Percentiles rank a stretch among this genome's conserved stretches.
These are phyloP conservation scores for Astragalus membranaceus DNA, from an alignment of 306 rosid genomes.

Conservation along the genomic window DNA sequence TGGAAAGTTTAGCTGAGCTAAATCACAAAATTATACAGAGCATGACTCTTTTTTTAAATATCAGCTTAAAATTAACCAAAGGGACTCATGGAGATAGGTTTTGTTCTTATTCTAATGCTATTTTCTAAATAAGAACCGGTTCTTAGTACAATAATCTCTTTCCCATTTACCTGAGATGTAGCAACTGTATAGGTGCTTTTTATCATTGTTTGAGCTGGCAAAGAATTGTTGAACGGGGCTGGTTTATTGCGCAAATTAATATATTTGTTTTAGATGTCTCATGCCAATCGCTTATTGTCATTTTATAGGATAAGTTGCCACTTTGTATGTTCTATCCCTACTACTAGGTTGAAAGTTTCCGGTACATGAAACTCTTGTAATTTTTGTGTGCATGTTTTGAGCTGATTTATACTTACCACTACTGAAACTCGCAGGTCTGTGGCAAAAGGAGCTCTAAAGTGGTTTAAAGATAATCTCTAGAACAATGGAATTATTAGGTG, in stretches of 20 bases:
- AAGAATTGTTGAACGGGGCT: background rate
- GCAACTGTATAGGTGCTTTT: background rate
- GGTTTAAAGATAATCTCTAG: slow-evolving; percentile 93
- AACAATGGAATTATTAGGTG: background rate
- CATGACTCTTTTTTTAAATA: background rate
- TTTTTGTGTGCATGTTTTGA: slow-evolving; percentile 1
- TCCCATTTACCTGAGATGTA: background rate
- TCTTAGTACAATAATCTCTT: background rate
- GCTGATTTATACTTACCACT: background rate
- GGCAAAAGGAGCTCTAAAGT: slow-evolving; percentile 78
- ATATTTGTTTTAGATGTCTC: background rate
- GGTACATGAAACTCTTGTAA: background rate
- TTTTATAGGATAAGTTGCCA: background rate
- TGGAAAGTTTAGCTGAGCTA: background rate
- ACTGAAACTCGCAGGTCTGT: slow-evolving; percentile 52
- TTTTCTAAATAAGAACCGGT: background rate
- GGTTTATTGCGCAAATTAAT: background rate
- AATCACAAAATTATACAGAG: background rate
- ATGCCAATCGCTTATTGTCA: background rate
- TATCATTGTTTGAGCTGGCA: background rate
- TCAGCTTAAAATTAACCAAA: background rate
- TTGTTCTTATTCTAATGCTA: background rate
- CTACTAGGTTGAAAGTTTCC: background rate
- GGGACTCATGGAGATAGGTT: background rate
- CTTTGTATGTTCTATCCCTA: background rate